Percentiles rank a stretch among this genome's conserved stretches.
Evolutionary conservation across 2,329 filamentous ascomycete species (phyloP).

Genomic region (Trichophaea hybrida): DNA sequence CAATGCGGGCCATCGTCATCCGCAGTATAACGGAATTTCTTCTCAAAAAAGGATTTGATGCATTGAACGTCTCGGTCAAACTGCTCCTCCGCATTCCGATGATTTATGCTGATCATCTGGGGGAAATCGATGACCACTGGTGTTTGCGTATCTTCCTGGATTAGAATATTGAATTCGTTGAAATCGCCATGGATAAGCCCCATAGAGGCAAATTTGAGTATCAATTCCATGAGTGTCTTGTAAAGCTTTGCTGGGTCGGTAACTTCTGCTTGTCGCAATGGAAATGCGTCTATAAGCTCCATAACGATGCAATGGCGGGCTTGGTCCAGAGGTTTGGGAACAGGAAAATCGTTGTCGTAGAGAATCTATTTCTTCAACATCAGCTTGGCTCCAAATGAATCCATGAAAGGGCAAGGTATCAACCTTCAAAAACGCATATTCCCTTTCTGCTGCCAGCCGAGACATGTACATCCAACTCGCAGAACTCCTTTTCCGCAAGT

Average conservation of each 20-base stretch:
- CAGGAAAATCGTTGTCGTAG: constrained; percentile 68
- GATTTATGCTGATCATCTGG: constrained; percentile 93
- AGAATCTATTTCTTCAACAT: constrained; percentile 36
- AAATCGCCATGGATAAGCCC: constrained; percentile 96
- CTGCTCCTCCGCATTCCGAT: constrained; percentile 88
- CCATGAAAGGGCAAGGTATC: not conserved
- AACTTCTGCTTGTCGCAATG: constrained; percentile 69
- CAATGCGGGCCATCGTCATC: constrained; percentile 75
- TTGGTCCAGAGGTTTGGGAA: constrained; percentile 76
- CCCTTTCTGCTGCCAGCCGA: constrained; percentile 78
- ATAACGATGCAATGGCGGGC: constrained; percentile 94
- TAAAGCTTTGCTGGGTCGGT: constrained; percentile 77
- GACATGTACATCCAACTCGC: constrained; percentile 98
- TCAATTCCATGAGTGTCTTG: constrained; percentile 74
- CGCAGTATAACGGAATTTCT: constrained; percentile 74
- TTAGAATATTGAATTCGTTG: constrained; percentile 97
- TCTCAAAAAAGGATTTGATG: constrained; percentile 84
- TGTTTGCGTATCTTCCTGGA: constrained; percentile 53
- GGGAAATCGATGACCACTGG: constrained; percentile 95
- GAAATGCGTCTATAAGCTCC: constrained; percentile 82
- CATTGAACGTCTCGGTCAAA: constrained; percentile 93
- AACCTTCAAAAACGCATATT: constrained; percentile 83
- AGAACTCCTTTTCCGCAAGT: constrained; percentile 64
- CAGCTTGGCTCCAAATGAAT: not conserved
- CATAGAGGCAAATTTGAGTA: constrained; percentile 67